Evolutionary conservation across 2,329 filamentous ascomycete genomes (phyloP).

Genomic region (Fusarium buharicum): DNA sequence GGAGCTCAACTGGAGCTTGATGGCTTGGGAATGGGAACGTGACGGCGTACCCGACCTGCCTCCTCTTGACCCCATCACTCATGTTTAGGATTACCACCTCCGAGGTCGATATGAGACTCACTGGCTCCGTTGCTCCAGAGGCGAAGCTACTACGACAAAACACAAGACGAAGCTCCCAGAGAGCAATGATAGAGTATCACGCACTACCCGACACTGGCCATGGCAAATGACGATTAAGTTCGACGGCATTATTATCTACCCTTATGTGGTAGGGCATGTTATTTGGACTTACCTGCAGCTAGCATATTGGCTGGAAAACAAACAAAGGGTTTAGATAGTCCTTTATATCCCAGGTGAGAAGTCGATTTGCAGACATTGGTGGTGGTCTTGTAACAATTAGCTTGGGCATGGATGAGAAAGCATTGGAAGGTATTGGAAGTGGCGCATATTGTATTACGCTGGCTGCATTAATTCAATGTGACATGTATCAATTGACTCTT

Average conservation of each 20-base stretch:
- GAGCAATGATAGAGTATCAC: conserved; percentile 34
- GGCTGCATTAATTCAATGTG: conserved; percentile 22
- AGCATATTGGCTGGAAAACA: conserved; percentile 50
- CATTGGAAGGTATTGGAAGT: conserved; percentile 27
- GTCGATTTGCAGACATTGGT: conserved; percentile 32
- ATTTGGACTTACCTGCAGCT: conserved; percentile 39
- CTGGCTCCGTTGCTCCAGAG: conserved; percentile 30
- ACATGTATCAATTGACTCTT: conserved; percentile 29
- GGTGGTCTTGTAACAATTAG: conserved; percentile 39
- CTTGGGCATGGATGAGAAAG: conserved; percentile 39
- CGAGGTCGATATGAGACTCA: conserved; percentile 52
- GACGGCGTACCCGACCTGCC: conserved; percentile 53
- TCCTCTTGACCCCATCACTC: conserved; percentile 60
- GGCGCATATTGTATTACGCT: conserved; percentile 20
- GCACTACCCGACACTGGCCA: conserved; percentile 22
- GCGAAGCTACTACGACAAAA: conserved; percentile 14
- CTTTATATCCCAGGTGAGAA: conserved; percentile 51
- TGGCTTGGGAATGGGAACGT: conserved; percentile 80
- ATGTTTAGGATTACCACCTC: conserved; percentile 61
- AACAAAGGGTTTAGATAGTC: conserved; percentile 63
- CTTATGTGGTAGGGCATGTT: conserved; percentile 25
- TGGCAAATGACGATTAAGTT: conserved; percentile 10
- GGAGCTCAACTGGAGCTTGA: conserved; percentile 86
- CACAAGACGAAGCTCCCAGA: conserved; percentile 20
- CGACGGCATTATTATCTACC: conserved; percentile 20